phyloP scores from a whole-genome alignment of 2,329 filamentous ascomycete genomes.

The Cercospora zeina region DNA sequence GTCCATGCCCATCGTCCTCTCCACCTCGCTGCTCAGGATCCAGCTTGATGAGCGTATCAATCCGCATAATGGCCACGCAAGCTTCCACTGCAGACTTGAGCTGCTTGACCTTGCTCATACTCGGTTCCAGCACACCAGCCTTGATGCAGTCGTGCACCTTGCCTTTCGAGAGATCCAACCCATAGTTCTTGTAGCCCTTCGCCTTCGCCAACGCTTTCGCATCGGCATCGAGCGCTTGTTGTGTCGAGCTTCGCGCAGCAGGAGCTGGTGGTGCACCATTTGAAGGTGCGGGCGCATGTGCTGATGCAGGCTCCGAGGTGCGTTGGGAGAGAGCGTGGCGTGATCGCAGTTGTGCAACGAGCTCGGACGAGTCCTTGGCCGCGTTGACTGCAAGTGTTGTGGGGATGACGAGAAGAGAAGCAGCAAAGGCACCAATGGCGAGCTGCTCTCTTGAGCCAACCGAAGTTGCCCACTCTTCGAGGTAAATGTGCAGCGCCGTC shows the following conservation, averaged over 20 bases:
- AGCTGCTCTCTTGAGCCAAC: constrained; percentile 95
- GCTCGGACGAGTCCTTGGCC: constrained; percentile 91
- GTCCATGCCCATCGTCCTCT: constrained; percentile 64
- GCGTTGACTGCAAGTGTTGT: constrained; percentile 97
- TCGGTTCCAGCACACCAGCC: constrained; percentile 91
- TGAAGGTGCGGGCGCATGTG: constrained; percentile 29
- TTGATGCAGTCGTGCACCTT: constrained; percentile 93
- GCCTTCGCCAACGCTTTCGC: constrained; percentile 88
- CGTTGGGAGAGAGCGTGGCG: constrained; percentile 93
- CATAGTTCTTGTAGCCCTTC: constrained; percentile 99
- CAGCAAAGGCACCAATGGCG: constrained; percentile 95
- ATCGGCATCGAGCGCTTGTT: constrained; percentile 55
- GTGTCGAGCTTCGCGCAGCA: constrained; percentile 29
- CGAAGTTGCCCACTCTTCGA: constrained; percentile 97
- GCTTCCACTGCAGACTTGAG: constrained; percentile 98
- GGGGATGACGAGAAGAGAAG: constrained; percentile 88
- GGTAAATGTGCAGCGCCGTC: constrained; percentile 98
- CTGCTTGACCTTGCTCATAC: constrained; percentile 97
- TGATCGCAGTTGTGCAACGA: constrained; percentile 91
- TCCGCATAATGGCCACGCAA: constrained; percentile 98
- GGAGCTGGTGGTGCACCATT: constrained; percentile 28
- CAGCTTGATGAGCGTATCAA: constrained; percentile 97
- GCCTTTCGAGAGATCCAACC: constrained; percentile 83
- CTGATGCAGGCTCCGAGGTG: constrained; percentile 72
- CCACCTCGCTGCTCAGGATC: constrained; percentile 78